Evolutionary conservation across 106 monocot species (phyloP).

Genomic region (Phalaenopsis equestris): DNA sequence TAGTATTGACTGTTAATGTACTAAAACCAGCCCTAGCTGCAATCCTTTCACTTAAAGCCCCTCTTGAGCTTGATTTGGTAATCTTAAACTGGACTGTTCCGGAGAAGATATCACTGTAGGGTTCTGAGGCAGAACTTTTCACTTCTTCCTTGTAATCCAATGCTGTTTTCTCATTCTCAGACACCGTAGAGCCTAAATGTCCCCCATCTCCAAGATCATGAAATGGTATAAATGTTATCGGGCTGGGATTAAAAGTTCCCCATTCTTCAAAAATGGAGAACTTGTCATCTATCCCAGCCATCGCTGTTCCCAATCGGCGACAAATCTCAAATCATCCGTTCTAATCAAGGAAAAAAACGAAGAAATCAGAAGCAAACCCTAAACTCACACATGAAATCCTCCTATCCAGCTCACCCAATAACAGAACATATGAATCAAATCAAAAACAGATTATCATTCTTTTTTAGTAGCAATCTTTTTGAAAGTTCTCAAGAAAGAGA

Average conservation of each 20-base stretch:
- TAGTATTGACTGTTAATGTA: slow-evolving; percentile 55
- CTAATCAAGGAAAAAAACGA: neutral
- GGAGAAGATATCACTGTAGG: neutral
- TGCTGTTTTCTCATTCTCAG: slow-evolving; percentile 12
- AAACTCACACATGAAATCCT: neutral
- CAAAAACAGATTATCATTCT: too few species aligned
- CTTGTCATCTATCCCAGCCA: slow-evolving; percentile 34
- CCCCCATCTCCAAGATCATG: slow-evolving; percentile 12
- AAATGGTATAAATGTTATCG: slow-evolving; percentile 42
- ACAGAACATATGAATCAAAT: too few species aligned
- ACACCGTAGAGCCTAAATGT: slow-evolving; percentile 3
- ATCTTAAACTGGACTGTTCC: slow-evolving; percentile 1
- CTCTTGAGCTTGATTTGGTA: slow-evolving; percentile 22
- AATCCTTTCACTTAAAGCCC: slow-evolving; percentile 8
- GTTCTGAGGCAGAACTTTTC: slow-evolving; percentile 4
- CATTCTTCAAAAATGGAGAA: slow-evolving; percentile 39
- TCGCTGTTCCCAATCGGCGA: neutral
- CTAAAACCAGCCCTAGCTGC: slow-evolving; percentile 26
- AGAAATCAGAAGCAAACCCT: neutral
- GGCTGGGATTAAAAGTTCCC: slow-evolving; percentile 46
- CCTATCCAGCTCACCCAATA: neutral
- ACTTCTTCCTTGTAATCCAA: slow-evolving; percentile 3
- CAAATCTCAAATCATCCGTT: too few species aligned
- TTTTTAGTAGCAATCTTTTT: neutral
- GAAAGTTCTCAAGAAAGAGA: neutral